These are phyloP conservation scores for Rhodamnia rubescens DNA, from an alignment of 345 rosid genomes.

Conservation along the genomic window DNA sequence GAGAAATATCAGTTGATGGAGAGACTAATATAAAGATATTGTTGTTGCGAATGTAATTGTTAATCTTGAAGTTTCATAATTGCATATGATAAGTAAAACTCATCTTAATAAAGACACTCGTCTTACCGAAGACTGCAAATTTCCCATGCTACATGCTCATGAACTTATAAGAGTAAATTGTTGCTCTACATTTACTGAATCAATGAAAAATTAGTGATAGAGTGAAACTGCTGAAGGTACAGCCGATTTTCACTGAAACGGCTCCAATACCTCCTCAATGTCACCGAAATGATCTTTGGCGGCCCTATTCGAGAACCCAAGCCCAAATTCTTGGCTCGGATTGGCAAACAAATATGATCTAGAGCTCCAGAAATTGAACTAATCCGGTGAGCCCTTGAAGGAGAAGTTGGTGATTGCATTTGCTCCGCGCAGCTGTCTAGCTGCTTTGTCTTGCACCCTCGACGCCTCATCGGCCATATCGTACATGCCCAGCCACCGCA, in stretches of 20 bases:
- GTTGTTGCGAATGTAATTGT: background rate
- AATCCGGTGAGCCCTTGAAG: too few relatives aligned
- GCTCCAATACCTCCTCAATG: too few relatives aligned
- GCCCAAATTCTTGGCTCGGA: fast-evolving
- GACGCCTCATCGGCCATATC: background rate
- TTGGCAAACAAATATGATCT: too few relatives aligned
- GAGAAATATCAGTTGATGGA: too few relatives aligned
- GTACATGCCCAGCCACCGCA: background rate
- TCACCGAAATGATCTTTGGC: too few relatives aligned
- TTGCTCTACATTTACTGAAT: background rate
- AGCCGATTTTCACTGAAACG: too few relatives aligned
- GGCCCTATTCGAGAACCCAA: too few relatives aligned
- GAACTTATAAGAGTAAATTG: background rate
- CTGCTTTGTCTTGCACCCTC: background rate
- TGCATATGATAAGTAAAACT: background rate
- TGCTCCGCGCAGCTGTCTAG: background rate
- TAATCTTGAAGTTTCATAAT: background rate
- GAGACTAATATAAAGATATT: background rate
- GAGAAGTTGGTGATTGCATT: background rate
- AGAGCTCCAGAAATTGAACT: too few relatives aligned
- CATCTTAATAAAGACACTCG: background rate
- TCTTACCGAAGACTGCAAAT: background rate
- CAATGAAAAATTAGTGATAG: too few relatives aligned
- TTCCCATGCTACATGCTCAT: too few relatives aligned
- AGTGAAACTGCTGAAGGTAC: background rate